phyloP scores from a whole-genome alignment of 164 flowering plant species.

The Euptelea pleiosperma region DNA sequence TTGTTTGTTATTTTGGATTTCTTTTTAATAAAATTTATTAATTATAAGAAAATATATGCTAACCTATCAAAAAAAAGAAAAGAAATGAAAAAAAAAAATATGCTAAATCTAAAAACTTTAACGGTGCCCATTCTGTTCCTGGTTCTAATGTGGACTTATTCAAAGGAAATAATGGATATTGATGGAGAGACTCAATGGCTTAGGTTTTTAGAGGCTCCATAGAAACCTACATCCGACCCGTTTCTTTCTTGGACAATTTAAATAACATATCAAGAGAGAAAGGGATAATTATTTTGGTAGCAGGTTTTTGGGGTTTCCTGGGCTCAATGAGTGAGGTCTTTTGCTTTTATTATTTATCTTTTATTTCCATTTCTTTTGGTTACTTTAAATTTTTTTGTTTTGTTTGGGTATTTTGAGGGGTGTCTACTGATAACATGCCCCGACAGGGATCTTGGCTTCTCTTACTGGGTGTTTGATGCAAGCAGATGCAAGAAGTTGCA shows the following conservation, averaged over 20 bases:
- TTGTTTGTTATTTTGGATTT: too few species aligned
- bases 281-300: background rate
- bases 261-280: background rate
- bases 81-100: too few species aligned
- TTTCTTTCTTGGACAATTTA: background rate
- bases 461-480: constrained; percentile 56
- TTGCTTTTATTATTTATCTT: background rate
- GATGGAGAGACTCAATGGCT: too few species aligned
- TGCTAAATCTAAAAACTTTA: too few species aligned
- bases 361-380: background rate
- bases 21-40: too few species aligned
- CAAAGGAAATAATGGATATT: too few species aligned
- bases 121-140: too few species aligned
- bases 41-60: too few species aligned
- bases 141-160: too few species aligned
- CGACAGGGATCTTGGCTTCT: constrained; percentile 91
- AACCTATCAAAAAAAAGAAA: too few species aligned
- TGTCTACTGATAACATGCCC: constrained; percentile 95
- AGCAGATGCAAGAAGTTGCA: constrained; percentile 99
- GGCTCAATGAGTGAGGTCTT: background rate
- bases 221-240: background rate
- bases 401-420: constrained; percentile 4
- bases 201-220: background rate
- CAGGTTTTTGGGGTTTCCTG: background rate
- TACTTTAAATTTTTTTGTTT: background rate